These are phyloP conservation scores for Ophiostoma sp. DNA, from an alignment of 2,329 filamentous ascomycete genomes.

Conservation along the genomic window DNA sequence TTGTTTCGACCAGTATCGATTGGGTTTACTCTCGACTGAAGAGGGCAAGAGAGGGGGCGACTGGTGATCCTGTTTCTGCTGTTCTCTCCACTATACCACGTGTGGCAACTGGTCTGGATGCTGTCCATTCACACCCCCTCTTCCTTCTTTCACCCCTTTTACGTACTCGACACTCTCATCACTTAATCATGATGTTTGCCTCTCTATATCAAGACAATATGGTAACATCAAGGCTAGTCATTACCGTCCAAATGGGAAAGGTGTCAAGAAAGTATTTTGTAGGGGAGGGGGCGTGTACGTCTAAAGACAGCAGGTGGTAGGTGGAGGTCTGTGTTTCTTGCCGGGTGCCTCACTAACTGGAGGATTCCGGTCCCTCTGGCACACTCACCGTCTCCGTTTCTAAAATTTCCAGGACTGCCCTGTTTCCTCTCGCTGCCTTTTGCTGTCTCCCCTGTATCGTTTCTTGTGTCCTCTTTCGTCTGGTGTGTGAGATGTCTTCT, in stretches of 20 bases:
- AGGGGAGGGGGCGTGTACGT: neutral
- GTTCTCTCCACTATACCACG: neutral
- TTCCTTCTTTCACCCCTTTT: neutral
- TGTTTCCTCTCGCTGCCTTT: neutral
- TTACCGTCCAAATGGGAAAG: neutral
- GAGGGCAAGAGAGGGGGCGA: neutral
- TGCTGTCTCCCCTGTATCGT: neutral
- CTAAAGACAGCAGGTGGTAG: neutral
- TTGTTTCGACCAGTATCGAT: conserved; percentile 3
- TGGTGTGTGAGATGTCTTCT: neutral
- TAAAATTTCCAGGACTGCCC: conserved; percentile 7
- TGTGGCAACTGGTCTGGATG: neutral
- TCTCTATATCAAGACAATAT: neutral
- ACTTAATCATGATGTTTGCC: too few relatives aligned
- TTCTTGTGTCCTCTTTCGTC: neutral
- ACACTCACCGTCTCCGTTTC: neutral
- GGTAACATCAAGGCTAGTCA: neutral
- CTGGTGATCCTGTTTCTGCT: neutral
- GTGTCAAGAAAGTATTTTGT: neutral
- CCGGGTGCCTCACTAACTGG: neutral
- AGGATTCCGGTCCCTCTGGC: neutral
- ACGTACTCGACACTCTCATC: neutral
- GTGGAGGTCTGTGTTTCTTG: neutral
- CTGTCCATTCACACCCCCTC: neutral
- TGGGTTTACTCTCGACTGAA: neutral